These are phyloP conservation scores for Spirogloea muscicola DNA, from an alignment of 139 green algal species.

Conservation along the genomic window DNA sequence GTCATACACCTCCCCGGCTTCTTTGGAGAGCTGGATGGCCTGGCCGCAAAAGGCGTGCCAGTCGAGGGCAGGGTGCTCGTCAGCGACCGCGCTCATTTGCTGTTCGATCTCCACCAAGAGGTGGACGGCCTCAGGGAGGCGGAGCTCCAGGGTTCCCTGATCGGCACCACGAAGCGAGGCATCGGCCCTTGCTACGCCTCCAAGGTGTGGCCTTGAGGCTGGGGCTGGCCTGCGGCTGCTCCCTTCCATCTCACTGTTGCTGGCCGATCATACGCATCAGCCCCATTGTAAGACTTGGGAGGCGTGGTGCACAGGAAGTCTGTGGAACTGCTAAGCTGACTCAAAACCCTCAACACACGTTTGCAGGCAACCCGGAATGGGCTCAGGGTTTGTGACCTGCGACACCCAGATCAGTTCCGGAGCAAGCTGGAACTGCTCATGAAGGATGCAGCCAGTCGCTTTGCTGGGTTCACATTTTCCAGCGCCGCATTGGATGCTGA, in stretches of 20 bases:
- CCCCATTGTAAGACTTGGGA: too few relatives aligned
- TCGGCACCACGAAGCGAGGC: slow-evolving; percentile 96
- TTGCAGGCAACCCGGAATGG: slow-evolving; percentile 76
- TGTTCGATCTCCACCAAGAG: slow-evolving; percentile 95
- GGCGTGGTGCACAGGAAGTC: too few relatives aligned
- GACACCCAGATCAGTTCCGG: slow-evolving; percentile 39
- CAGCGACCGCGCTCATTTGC: slow-evolving; percentile 80
- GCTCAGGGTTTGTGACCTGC: slow-evolving; percentile 85
- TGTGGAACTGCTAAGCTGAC: too few relatives aligned
- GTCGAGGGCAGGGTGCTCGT: slow-evolving; percentile 45
- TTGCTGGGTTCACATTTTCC: slow-evolving; percentile 56
- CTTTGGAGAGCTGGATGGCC: slow-evolving; percentile 85
- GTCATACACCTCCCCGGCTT: slow-evolving; percentile 92
- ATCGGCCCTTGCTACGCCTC: slow-evolving; percentile 94
- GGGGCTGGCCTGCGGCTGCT: too few relatives aligned
- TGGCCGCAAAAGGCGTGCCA: slow-evolving; percentile 45
- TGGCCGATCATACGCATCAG: too few relatives aligned
- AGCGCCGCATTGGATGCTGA: slow-evolving; percentile 85
- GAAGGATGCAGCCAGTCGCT: slow-evolving; percentile 70
- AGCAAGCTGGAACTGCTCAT: slow-evolving; percentile 41
- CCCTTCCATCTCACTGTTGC: too few relatives aligned
- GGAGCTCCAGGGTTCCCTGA: slow-evolving; percentile 85
- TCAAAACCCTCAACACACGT: too few relatives aligned
- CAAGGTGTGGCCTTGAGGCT: slow-evolving; percentile 59
- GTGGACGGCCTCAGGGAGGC: slow-evolving; percentile 90